Evolutionary conservation across 2,329 filamentous ascomycete genomes (phyloP), one percentile per base, ranked within the genome.

Genomic region (Seiridium unicorne): DNA sequence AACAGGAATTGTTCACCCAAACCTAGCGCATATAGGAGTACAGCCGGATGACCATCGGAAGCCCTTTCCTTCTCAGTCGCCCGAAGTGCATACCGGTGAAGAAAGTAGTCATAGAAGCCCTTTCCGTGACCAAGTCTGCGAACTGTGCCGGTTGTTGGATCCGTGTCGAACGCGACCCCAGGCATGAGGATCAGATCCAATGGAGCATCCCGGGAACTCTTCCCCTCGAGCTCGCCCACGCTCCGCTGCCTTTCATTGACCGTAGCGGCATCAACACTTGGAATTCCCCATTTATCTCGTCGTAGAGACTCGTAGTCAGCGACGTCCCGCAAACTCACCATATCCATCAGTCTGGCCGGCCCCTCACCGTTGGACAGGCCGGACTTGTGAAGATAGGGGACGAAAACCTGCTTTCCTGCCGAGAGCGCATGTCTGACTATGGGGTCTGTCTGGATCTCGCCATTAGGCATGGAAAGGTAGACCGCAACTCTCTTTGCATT

Each of bases 81-180:
- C 62, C 72, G 73, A 73, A 83, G 72, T 57, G 77, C 73, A 69
- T 93, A 96, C 66, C 89, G 86, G 69, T 89, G 86, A 71, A 99
- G 78, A 75, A 97, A 99, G 74, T 88, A 90, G 78, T 99, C 95
- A 80, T 99, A 99, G 78, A 96, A 99, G 38, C 95, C 95, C 75
- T 92, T 96, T 60, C 95, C 95, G 75, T 99, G 95, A 46, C 95
- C 95, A 26, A 98, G 83, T 67, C 95, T 85, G 66, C 89, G 85
- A 62, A 95, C 84, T 10, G 78, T 79, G 3, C 80, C 80, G 32
- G 75, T 75, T 9, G 76, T 70, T 11, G 77, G 74, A 61, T 86
- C 81, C 55, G 80, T 66, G 73, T 97, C 93, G 75, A 99, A 99
- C 3, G 92, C 94, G 69, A 99, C 91, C 10, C 93, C 95, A 1